Evolutionary conservation across 768 basidiomycete genomes (phyloP).

Genomic region (Nidularia pulvinata): DNA sequence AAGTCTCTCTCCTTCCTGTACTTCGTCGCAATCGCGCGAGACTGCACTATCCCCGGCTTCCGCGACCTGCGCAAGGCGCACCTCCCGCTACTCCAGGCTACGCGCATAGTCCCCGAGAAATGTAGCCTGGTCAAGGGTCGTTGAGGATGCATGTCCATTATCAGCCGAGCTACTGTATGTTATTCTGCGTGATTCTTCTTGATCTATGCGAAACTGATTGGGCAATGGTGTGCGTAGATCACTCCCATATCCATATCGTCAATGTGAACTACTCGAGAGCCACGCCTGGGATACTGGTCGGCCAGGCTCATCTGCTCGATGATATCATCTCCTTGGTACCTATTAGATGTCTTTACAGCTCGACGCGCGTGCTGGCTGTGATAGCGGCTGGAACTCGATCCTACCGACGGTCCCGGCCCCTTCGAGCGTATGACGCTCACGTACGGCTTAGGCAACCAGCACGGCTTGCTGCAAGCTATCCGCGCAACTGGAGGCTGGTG

Average conservation of each 20-base stretch:
- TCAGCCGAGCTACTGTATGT: conserved; percentile 93
- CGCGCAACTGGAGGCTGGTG: conserved; percentile 15
- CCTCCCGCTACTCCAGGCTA: conserved; percentile 61
- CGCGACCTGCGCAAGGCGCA: conserved; percentile 75
- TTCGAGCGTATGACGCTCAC: conserved; percentile 76
- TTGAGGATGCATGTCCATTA: conserved; percentile 90
- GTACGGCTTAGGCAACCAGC: conserved; percentile 82
- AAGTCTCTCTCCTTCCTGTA: conserved; percentile 77
- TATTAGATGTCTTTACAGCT: conserved; percentile 1
- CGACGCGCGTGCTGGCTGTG: neutral
- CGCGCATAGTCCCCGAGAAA: conserved; percentile 47
- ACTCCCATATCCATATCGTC: conserved; percentile 93
- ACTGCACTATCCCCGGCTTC: conserved; percentile 62
- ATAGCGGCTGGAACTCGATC: conserved; percentile 55
- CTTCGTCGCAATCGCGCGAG: conserved; percentile 75
- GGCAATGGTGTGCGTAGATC: conserved; percentile 48
- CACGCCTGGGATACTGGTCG: conserved; percentile 74
- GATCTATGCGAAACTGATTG: neutral
- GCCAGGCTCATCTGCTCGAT: conserved; percentile 92
- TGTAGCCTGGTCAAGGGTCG: conserved; percentile 64
- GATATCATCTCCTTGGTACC: conserved; percentile 86
- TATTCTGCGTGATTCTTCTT: neutral
- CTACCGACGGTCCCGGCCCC: conserved; percentile 47
- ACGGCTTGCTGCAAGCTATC: conserved; percentile 61
- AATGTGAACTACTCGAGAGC: conserved; percentile 63